phyloP scores from a whole-genome alignment of 2,329 filamentous ascomycete genomes.

The Xylariaceae sp. region DNA sequence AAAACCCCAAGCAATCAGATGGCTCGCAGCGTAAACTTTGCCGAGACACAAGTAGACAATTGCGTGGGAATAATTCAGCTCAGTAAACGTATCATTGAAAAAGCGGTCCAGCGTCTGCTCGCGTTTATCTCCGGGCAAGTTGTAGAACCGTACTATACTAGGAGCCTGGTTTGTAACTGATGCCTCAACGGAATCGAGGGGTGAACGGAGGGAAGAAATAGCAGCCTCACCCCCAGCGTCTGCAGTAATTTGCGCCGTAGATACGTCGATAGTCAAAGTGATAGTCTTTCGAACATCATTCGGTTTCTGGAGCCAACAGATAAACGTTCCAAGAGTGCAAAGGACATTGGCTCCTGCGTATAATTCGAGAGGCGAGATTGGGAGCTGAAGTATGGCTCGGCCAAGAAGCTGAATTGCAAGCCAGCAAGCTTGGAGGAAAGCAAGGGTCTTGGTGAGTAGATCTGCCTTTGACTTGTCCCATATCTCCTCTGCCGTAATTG shows the following conservation, averaged over 20 bases:
- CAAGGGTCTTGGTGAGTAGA: not conserved
- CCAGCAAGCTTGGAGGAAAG: not conserved
- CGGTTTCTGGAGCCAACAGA: not conserved
- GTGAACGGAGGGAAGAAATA: too few species aligned
- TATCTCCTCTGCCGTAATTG: not conserved
- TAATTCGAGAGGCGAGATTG: not conserved
- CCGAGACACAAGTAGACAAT: not conserved
- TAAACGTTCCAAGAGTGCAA: not conserved
- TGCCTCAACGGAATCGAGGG: too few species aligned
- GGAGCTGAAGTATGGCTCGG: not conserved
- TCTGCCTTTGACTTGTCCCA: constrained; percentile 9
- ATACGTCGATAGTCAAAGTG: not conserved
- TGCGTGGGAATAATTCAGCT: not conserved
- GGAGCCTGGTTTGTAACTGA: not conserved
- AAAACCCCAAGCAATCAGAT: not conserved
- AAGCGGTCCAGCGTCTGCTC: too few species aligned
- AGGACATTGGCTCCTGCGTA: not conserved
- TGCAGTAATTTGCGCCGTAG: not conserved
- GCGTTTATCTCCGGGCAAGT: not conserved
- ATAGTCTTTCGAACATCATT: not conserved
- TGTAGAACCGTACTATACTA: not conserved
- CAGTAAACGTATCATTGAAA: not conserved
- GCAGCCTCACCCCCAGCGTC: too few species aligned
- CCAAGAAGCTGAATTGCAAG: not conserved
- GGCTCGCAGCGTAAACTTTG: not conserved